Conservation (phyloP, 179 eudicot genomes). For the Spergularia azorica region DNA sequence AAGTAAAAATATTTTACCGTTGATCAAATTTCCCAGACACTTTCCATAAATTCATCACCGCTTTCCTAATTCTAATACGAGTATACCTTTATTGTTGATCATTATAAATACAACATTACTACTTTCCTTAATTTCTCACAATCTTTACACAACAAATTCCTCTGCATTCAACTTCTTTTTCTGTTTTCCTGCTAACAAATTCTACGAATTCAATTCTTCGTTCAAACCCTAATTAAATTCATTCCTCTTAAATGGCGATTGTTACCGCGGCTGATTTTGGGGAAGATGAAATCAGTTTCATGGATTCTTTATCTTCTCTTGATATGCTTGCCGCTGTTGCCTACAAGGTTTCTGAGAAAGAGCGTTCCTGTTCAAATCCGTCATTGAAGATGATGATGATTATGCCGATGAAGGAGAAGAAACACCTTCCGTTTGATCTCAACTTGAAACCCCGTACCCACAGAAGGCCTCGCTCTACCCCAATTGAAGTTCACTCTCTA, state of each 20-base stretch:
- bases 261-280: not conserved
- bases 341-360: not conserved
- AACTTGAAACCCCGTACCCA: conserved; percentile 1
- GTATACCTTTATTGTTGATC: no score
- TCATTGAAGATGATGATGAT: not conserved
- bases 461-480: not conserved
- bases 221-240: no score
- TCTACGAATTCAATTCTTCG: no score
- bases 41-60: no score
- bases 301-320: not conserved
- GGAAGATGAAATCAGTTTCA: not conserved
- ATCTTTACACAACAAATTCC: no score
- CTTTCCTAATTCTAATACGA: no score
- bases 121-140: no score
- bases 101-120: no score
- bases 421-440: not conserved
- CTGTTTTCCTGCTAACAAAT: no score
- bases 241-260: not conserved
- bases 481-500: not conserved
- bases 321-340: not conserved
- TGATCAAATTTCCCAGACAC: no score
- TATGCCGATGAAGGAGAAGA: not conserved
- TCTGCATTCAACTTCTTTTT: no score
- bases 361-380: not conserved
- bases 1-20: no score